Base-by-base conservation (phyloP, 805 yeast species). In the Middelhovenomyces tepae region DNA sequence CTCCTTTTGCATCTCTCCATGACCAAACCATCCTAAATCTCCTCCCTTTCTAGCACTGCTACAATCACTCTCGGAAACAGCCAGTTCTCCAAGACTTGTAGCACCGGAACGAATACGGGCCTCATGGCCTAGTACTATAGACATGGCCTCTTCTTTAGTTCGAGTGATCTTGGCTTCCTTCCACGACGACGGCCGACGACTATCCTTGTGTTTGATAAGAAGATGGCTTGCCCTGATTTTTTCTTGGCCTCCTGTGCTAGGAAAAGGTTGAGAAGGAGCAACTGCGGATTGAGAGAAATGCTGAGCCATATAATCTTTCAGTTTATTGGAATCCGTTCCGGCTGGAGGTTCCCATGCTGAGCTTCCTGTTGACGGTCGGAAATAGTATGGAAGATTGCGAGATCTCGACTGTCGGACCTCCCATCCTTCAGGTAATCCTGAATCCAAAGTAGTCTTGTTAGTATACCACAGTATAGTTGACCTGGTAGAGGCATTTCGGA, bases 181-280 rank as follows among this genome's bases (percentile, higher is more conserved):
- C 93, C 96, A 91, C 15, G 95, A 83, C 8, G 86, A 73, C 5
- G 98, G 97, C 46, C 94, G 75, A 45, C 98, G 72, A 10, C 87
- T 77, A 34, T 74, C 89, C 28, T 59, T 63, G 57, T 87, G 95
- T 56, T 91, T 91, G 42, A 89, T 68, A 31, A 91, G 64, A 29
- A 91, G 62, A 54, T 91, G 98, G 33, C 80, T 67, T 11, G 81
- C 87, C 39, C 89, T 71, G 15, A 91, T 77, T 47, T 81, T 75
- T 27, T 74, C 71, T 10, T 83, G 83, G 15, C 32, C 41, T 9
- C 29, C 27, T 16, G 32, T 41, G 19, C 23, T 26, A 13, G 33
- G 42, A 9, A 38, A 33, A 19, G 38, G 32, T 28, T 49, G 40
- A 9, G 47, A 41, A 18, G 43, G 38, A 27, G 52, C 48, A 22